Base-by-base conservation (phyloP, 768 basidiomycete genomes). In the Mycena leptocephala region DNA sequence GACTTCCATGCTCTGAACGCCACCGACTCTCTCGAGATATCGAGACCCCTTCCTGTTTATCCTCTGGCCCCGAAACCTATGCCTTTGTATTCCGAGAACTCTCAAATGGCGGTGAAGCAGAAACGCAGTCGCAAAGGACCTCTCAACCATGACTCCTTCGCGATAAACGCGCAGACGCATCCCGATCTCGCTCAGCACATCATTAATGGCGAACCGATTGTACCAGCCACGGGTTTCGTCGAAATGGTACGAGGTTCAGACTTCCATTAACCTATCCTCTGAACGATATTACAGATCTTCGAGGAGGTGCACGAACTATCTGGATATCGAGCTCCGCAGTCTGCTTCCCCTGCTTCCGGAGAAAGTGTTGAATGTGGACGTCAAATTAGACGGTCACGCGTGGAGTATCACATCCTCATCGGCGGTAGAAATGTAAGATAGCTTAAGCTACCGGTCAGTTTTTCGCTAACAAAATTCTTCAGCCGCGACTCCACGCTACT, bases 181-280 rank as follows among this genome's bases (percentile, higher is more conserved):
- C 84, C 87, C 3, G 83, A 82, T 33, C 80, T 89, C 14, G 85
- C 86, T 0, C 82, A 87, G n/a, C 88, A 89, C 66, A 74, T 89
- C 41, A 87, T 89, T 35, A 83, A 82, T 18, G 84, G 83, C 7
- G 85, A 87, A 14, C 82, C 86, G 0, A 87, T 89, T 18, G 83
- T 89, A 81, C 88, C 88, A 8, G 86, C 86, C 4, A 82, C 87
- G 11, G 88, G 88, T 28, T 89, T 74, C 58, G 56, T 85, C 3
- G 80, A 81, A 70, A 84, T 85, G 84, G 85, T 84, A 73, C 2
- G 79, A 46, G 32, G 1, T 51, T 18, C 7, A 20, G 10, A 13
- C 18, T 43, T 33, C 18, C 20, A 24, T 65, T 35, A 71, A 68
- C 80, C 33, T 72, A 16, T 56, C 28, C 7, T 61, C 71, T 32